Evolutionary conservation across 176 grass and related monocot species (phyloP).

Genomic region (Oryza coarctata): DNA sequence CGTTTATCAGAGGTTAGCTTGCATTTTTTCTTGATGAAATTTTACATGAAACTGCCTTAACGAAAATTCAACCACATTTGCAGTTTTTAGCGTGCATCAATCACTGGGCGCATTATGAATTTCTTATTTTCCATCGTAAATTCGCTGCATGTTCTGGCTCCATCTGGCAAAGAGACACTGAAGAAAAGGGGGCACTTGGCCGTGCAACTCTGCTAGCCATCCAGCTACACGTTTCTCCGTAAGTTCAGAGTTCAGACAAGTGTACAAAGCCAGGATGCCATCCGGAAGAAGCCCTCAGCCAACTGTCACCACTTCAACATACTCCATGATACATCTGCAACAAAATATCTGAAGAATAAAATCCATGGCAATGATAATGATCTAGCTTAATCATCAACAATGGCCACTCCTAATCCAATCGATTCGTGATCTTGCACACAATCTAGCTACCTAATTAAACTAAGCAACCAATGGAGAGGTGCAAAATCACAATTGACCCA

Average conservation of each 20-base stretch:
- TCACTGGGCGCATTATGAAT: not conserved
- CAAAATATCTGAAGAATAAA: not conserved
- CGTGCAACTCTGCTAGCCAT: not conserved
- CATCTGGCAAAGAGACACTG: conserved; percentile 10
- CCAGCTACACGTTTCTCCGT: not conserved
- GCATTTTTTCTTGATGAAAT: not conserved
- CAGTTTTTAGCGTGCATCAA: not conserved
- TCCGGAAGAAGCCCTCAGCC: not conserved
- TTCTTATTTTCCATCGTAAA: not conserved
- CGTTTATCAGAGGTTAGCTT: too few relatives aligned
- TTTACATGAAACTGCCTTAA: not conserved
- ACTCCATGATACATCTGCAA: not conserved
- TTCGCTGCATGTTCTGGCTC: not conserved
- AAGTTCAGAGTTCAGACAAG: not conserved
- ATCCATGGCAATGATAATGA: not conserved
- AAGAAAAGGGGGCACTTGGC: not conserved
- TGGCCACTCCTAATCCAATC: not conserved
- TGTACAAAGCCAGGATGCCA: not conserved
- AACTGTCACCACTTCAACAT: not conserved
- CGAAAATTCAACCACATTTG: not conserved
- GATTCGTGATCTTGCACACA: not conserved
- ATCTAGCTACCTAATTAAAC: not conserved
- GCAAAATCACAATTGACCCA: not conserved
- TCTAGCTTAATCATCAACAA: not conserved
- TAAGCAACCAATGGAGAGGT: not conserved